Base-by-base conservation (phyloP, 106 monocot species). In the Cymbidium sinense region DNA sequence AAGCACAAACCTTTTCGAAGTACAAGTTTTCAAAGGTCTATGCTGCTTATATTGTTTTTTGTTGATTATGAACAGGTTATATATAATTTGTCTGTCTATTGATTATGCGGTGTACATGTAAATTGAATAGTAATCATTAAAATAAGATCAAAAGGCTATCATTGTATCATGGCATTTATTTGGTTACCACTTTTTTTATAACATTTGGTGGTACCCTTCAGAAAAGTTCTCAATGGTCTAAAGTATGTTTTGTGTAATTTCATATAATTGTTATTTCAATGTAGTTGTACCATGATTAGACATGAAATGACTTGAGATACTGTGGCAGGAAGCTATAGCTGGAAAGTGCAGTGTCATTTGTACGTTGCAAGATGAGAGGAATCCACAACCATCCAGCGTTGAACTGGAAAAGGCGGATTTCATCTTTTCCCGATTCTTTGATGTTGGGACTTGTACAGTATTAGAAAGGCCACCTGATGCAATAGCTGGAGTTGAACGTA, bases 291-390 rank as follows among this genome's bases (percentile, higher is more conserved):
- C 35, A 74, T 74, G 44, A 74, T 18, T 15, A 44, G 44, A 74
- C 23, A 39, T 44, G 43, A 74, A 43, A 18, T 74, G 15, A 74
- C 37, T 71, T 35, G 28, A 35, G 25, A 74, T 35, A 25, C 64
- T 75, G 0, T 67, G 67, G 61, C 69, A 90, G 90, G 90, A 90
- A 83, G 79, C 87, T 72, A 79, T 90, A 67, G 82, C 83, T 80
- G 90, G 85, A 50, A 90, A 87, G 75, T 90, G 90, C 70, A 72
- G 44, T 81, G 90, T 90, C 7, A 78, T 87, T 50, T 90, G 87
- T 78, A 83, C 79, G 11, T 87, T 81, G 69, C 67, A 71, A 28
- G 90, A 90, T 75, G 70, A 72, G 61, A 83, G 85, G 52, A 87
- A 90, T 79, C 77, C 70, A 41, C 83, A 85, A 64, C 85, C 90